Conservation (phyloP, 345 rosid species). For the Eutrema japonicum region DNA sequence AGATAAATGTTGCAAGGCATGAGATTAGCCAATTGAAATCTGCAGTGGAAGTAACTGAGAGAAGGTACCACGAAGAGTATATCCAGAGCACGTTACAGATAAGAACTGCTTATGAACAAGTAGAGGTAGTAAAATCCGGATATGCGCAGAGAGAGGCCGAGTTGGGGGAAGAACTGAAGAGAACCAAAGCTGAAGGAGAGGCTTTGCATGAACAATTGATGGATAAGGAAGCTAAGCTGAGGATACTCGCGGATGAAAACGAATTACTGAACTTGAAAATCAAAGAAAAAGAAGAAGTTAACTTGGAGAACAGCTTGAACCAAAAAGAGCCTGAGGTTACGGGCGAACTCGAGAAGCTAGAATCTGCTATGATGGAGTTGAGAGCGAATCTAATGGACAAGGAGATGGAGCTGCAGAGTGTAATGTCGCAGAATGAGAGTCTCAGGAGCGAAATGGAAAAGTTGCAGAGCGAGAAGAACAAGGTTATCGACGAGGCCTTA, state of each 20-base stretch:
- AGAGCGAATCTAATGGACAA: slow-evolving; percentile 56
- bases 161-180: slow-evolving; percentile 60
- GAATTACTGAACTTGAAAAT: slow-evolving; percentile 55
- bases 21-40: slow-evolving; percentile 72
- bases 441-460: slow-evolving; percentile 60
- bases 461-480: slow-evolving; percentile 54
- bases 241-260: slow-evolving; percentile 52
- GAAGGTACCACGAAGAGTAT: slow-evolving; percentile 85
- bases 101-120: slow-evolving; percentile 79
- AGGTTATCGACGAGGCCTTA: slow-evolving; percentile 64
- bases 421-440: slow-evolving; percentile 57
- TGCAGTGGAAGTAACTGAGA: slow-evolving; percentile 73
- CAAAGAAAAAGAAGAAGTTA: slow-evolving; percentile 41
- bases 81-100: slow-evolving; percentile 87
- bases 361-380: slow-evolving; percentile 58
- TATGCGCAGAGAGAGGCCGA: slow-evolving; percentile 59
- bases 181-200: slow-evolving; percentile 51
- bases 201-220: slow-evolving; percentile 57
- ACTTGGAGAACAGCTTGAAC: slow-evolving; percentile 36
- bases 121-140: slow-evolving; percentile 59
- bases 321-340: slow-evolving; percentile 51
- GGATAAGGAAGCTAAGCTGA: slow-evolving; percentile 69
- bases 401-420: slow-evolving; percentile 54
- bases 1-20: slow-evolving; percentile 54
- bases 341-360: slow-evolving; percentile 58